Evolutionary conservation across 2,329 filamentous ascomycete genomes (phyloP).

Genomic region (Lecanicillium sp.): DNA sequence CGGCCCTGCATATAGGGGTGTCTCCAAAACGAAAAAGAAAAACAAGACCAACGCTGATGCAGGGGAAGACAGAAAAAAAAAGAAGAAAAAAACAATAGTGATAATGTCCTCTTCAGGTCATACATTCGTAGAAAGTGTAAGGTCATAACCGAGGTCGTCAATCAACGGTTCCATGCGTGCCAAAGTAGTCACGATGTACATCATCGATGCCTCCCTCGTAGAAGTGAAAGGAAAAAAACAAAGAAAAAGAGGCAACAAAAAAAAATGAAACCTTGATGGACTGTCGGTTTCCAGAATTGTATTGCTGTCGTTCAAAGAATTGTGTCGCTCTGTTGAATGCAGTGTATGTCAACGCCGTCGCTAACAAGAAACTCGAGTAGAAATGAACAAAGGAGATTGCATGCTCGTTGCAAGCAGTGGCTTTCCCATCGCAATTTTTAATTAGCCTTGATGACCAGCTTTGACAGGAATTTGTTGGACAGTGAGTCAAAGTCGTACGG

Average conservation of each 20-base stretch:
- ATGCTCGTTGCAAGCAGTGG: too few relatives aligned
- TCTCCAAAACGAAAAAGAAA: constrained; percentile 16
- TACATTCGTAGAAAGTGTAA: constrained; percentile 29
- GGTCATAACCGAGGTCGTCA: constrained; percentile 29
- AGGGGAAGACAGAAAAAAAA: constrained; percentile 5
- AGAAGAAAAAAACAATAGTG: constrained; percentile 3
- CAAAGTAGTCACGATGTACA: constrained; percentile 22
- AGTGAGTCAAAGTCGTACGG: constrained; percentile 88
- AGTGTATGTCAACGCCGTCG: constrained; percentile 7
- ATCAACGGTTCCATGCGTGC: constrained; percentile 23
- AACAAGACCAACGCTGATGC: constrained; percentile 16
- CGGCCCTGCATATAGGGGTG: constrained; percentile 1
- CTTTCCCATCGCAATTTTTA: constrained; percentile 34
- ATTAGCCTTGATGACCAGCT: constrained; percentile 92
- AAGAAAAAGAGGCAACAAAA: constrained; percentile 19
- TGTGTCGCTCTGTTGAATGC: constrained; percentile 4
- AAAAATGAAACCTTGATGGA: constrained; percentile 19
- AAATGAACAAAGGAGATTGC: constrained; percentile 14
- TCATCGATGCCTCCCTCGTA: constrained; percentile 24
- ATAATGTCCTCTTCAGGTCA: constrained; percentile 30
- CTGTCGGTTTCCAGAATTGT: constrained; percentile 6
- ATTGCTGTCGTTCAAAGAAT: constrained; percentile 6
- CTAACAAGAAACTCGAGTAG: constrained; percentile 18
- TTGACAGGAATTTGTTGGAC: constrained; percentile 95
- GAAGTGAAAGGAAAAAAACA: constrained; percentile 18